A percentile compares a stretch with the other conserved stretches of the same genome.
Conservation (phyloP, 1,139 yeast genomes). For the Diutina siamensis region DNA sequence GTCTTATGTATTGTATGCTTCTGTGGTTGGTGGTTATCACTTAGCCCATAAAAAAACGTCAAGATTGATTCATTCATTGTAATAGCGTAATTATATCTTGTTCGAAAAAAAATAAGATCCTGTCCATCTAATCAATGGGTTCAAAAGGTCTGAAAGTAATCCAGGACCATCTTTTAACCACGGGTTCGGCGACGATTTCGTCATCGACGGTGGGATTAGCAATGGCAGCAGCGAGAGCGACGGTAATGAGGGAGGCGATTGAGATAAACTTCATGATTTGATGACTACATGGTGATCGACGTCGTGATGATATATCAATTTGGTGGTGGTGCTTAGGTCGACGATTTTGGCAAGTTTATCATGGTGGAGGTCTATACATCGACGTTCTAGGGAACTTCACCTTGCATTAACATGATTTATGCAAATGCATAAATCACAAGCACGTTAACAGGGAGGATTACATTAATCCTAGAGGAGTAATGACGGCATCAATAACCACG, state of each 20-base stretch:
- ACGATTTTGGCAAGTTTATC: background rate
- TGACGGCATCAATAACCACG: background rate
- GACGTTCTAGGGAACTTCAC: background rate
- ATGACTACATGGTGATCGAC: background rate
- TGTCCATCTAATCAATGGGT: background rate
- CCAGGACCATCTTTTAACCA: background rate
- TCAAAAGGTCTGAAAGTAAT: background rate
- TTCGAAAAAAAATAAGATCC: too few species aligned
- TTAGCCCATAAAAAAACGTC: too few species aligned
- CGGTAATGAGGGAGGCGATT: background rate
- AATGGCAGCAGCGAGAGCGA: background rate
- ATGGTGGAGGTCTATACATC: too few species aligned
- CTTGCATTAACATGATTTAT: background rate
- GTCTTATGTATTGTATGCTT: slow-evolving; percentile 56
- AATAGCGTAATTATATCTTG: too few species aligned
- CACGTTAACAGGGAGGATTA: background rate
- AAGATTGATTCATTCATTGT: too few species aligned
- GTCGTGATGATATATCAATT: background rate
- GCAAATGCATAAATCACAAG: background rate
- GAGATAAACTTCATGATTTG: background rate
- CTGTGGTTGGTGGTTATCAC: slow-evolving; percentile 75
- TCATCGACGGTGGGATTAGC: background rate
- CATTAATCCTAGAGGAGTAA: background rate
- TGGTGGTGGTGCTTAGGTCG: background rate
- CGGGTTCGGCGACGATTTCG: background rate